Base-by-base conservation (phyloP, 2,329 filamentous ascomycete species). In the Xylariaceae sp. region DNA sequence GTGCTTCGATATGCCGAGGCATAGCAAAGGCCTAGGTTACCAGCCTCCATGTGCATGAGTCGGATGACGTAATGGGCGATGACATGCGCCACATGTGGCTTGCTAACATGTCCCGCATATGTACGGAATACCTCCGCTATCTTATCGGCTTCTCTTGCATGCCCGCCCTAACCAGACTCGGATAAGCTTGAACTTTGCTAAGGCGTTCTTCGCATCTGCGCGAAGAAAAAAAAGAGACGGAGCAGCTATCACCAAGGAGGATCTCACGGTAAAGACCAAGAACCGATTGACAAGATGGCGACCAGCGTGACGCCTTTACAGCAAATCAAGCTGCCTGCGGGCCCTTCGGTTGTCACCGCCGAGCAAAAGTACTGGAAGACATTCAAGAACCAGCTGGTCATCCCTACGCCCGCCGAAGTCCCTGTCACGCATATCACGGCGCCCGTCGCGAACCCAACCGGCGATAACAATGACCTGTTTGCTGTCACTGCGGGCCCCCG, bases 301-400 rank as follows among this genome's bases (percentile, higher is more conserved):
- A 89, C 92, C 70, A 87, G 91, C 78, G 89, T 96, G 70, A 84
- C 86, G 74, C 88, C 89, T 62, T 79, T 96, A 66, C 86, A 87
- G 74, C 88, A 88, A 74, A 79, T 95, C 71, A 95, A 91, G 81
- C 83, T 95, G 71, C 87, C 93, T 59, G 83, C 89, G 64, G 90
- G 90, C 54, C 92, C 92, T 59, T 87, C 88, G 47, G 88, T 90
- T 56, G 77, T 93, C 52, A 96, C 93, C 4, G 88, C 92, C 37
- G 94, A 99, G 78, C 92, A 97, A 77, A 84, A 88, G 66, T 97
- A 97, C 81, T 99, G 95, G 95, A 89, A 88, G 72, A 88, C 89
- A 10, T 99, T 99, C 80, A 92, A 90, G 77, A 94, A 92, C 67
- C 90, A 92, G 66, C 85, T 96, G 59, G 86, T 93, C 62, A 87